Evolutionary conservation across 805 yeast genomes (phyloP).

Genomic region (Saccharomycopsis schoenii): DNA sequence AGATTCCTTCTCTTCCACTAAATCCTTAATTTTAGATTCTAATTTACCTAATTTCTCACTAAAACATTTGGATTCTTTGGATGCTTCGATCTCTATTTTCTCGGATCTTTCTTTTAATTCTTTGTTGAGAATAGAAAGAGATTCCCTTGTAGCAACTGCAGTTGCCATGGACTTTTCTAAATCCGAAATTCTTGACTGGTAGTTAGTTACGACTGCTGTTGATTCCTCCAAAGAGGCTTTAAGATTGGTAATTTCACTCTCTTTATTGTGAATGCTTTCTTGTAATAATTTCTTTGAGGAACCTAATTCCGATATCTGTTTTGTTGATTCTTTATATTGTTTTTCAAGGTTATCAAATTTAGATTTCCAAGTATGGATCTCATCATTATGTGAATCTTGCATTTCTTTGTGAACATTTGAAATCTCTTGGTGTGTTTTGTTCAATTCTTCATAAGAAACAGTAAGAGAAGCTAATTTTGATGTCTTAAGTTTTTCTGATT

Average conservation of each 20-base stretch:
- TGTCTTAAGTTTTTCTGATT: neutral
- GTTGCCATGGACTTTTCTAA: neutral
- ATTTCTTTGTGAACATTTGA: neutral
- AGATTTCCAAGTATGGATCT: neutral
- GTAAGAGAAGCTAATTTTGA: slow-evolving; percentile 3
- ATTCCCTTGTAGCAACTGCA: neutral
- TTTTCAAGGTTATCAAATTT: neutral
- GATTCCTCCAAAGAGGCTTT: neutral
- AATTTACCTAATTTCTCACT: neutral
- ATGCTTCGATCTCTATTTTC: neutral
- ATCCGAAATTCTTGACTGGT: neutral
- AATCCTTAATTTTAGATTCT: neutral
- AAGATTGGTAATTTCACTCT: neutral
- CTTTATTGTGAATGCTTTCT: neutral
- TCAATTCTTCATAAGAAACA: slow-evolving; percentile 8
- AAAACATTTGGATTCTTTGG: neutral
- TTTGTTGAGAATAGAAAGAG: neutral
- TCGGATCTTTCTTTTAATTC: neutral
- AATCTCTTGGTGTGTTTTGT: neutral
- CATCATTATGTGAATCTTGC: neutral
- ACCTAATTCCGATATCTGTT: neutral
- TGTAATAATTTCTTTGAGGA: neutral
- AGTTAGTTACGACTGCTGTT: neutral
- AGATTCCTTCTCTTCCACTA: neutral
- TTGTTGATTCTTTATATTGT: neutral